Evolutionary conservation across 2,329 filamentous ascomycete genomes (phyloP), one percentile per base, ranked within the genome.

Genomic region (Pseudocercospora vitis): DNA sequence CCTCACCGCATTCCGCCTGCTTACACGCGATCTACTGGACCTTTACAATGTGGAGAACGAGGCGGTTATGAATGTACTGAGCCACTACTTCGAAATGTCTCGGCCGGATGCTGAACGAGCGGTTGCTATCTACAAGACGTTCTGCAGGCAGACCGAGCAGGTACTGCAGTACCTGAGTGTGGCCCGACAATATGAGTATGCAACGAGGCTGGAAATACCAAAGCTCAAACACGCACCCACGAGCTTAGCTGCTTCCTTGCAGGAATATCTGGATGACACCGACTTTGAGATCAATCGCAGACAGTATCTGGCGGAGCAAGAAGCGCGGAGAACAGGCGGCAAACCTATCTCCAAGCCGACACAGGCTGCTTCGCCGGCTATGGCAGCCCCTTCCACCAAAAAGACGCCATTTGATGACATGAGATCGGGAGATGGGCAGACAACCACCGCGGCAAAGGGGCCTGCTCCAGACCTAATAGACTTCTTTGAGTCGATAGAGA

Each of bases 71-170:
- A 96, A 95, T 72, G 90, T 99, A 55, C 77, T 99, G 53, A 90
- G 92, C 64, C 89, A 95, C 72, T 99, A 97, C 73, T 99, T 99
- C 66, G 94, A 99, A 75, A 92, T 99, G 87, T 96, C 94, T 47
- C 89, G 89, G 67, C 81, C 89, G 21, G 94, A 99, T 72, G 95
- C 94, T 55, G 90, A 96, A 71, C 83, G 91, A 59, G 91, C 94
- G 53, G 84, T 99, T 74, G 81, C 85, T 56, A 92, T 99, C 57
- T 99, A 99, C 74, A 89, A 91, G 68, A 87, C 81, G 12, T 99
- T 99, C 67, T 90, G 90, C 12, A 87, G 84, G 65, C 91, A 96
- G 71, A 99, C 94, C 5, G 91, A 97, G 64, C 84, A 86, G 60
- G 92, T 97, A 1, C 92, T 99, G 12, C 85, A 90, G 65, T 99